phyloP scores from a whole-genome alignment of 306 rosid genomes.

The Vigna trinervia region DNA sequence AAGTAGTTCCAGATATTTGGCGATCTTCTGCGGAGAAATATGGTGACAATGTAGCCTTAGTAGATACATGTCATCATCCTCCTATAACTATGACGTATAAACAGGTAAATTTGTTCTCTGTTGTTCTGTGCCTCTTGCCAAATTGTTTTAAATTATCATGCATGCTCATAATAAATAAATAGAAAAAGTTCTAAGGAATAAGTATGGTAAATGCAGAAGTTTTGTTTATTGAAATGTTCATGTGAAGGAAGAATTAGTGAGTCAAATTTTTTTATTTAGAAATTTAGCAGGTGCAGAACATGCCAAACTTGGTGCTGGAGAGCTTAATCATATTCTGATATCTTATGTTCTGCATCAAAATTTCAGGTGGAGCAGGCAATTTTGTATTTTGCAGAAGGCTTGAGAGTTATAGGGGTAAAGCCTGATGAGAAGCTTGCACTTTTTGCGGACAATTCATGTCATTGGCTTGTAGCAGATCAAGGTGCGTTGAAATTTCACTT shows the following conservation, averaged over 20 bases:
- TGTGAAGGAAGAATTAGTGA: neutral
- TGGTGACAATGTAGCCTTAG: constrained; percentile 79
- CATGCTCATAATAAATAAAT: neutral
- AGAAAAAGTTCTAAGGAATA: neutral
- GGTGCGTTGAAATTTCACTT: constrained; percentile 51
- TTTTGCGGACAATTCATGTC: constrained; percentile 89
- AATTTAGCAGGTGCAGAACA: neutral
- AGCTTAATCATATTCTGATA: neutral
- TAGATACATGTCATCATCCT: constrained; percentile 87
- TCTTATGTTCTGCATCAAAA: constrained; percentile 38
- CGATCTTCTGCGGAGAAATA: constrained; percentile 83
- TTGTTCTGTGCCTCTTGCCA: constrained; percentile 9
- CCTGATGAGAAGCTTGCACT: constrained; percentile 88
- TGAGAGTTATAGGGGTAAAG: constrained; percentile 78
- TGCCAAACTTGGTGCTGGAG: neutral
- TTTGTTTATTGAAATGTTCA: neutral
- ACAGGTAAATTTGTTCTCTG: constrained; percentile 33
- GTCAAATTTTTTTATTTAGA: neutral
- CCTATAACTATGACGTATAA: constrained; percentile 81
- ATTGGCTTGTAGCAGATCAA: constrained; percentile 96
- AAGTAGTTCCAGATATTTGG: constrained; percentile 96
- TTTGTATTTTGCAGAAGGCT: constrained; percentile 84
- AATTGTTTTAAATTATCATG: neutral
- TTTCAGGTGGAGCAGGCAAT: constrained; percentile 85
- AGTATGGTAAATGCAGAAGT: neutral